phyloP scores from a whole-genome alignment of 2,329 filamentous ascomycete genomes.

The Rhynchosporium secalis region DNA sequence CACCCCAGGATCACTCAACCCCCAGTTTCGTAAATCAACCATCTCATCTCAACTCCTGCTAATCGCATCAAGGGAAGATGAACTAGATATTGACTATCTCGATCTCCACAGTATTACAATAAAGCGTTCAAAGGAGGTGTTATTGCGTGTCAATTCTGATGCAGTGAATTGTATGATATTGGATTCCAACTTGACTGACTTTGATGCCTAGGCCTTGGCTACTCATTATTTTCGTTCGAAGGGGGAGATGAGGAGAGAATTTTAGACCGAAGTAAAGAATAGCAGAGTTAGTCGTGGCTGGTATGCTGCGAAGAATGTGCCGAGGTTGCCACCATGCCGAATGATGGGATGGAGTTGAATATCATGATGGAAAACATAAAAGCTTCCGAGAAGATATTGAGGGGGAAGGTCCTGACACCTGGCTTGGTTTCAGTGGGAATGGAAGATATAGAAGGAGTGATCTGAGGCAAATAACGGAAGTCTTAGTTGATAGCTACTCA shows the following conservation, averaged over 20 bases:
- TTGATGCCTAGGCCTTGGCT: background rate
- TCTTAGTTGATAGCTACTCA: background rate
- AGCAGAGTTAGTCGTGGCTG: background rate
- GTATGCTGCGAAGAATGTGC: background rate
- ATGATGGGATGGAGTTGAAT: background rate
- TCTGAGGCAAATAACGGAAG: background rate
- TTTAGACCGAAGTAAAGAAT: background rate
- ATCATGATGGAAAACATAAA: background rate
- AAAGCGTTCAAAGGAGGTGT: background rate
- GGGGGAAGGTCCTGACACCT: background rate
- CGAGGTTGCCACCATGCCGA: constrained; percentile 4
- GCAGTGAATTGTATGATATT: background rate
- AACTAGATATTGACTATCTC: background rate
- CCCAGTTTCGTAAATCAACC: constrained; percentile 5
- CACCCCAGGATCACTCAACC: background rate
- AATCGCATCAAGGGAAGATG: background rate
- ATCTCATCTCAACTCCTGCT: background rate
- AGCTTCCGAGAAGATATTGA: background rate
- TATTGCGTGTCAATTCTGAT: background rate
- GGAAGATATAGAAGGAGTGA: background rate
- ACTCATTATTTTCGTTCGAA: background rate
- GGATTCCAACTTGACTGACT: background rate
- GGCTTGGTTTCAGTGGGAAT: background rate
- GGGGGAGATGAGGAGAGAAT: background rate
- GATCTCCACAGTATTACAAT: background rate